Evolutionary conservation across 331 rosid genomes (phyloP), one percentile per base, ranked within the genome.

Genomic region (Saraca asoca): DNA sequence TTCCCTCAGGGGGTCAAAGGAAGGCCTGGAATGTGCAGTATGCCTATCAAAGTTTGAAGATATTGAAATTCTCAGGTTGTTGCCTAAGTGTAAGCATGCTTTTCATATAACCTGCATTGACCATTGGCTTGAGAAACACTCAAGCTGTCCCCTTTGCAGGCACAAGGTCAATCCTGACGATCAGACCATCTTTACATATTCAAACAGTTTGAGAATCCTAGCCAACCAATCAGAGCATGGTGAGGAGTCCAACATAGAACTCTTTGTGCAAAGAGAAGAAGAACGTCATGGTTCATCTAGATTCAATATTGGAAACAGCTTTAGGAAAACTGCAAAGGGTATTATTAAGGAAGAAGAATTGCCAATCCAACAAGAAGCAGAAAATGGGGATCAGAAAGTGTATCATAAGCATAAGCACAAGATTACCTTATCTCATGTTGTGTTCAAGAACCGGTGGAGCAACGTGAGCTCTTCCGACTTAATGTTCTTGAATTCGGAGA

Each of bases 101-200:
- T 94, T 94, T 71, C 99, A 94, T 59, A 86, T 90, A 56, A 79
- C 75, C 29, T 94, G 97, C 79, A 86, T 90, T 19, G 99, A 94
- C 44, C 77, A 80, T 68, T 94, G 99, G 99, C 99, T 94, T 35
- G 97, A 88, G 44, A 90, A 76, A 35, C 99, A 94, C 66, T 79
- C 99, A 2, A 94, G 86, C 62, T 94, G 97, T 62, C 99, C 99
- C 59, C 87, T 94, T 64, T 94, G 99, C 77, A 77, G 99, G 69
- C 82, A 75, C 46, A 82, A 57, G 73, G 85, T 94, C 29, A 74
- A 85, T 62, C 50, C 88, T 4, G 91, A 86, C n/a, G 99, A 94
- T 53, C 73, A 78, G 11, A 66, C 82, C 19, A 73, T 73, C 46
- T 77, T 88, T 43, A 61, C 89, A 7, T 52, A 75, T 53, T 85